These are phyloP conservation scores for Quillaja saponaria DNA, from an alignment of 306 rosid genomes.

Conservation along the genomic window DNA sequence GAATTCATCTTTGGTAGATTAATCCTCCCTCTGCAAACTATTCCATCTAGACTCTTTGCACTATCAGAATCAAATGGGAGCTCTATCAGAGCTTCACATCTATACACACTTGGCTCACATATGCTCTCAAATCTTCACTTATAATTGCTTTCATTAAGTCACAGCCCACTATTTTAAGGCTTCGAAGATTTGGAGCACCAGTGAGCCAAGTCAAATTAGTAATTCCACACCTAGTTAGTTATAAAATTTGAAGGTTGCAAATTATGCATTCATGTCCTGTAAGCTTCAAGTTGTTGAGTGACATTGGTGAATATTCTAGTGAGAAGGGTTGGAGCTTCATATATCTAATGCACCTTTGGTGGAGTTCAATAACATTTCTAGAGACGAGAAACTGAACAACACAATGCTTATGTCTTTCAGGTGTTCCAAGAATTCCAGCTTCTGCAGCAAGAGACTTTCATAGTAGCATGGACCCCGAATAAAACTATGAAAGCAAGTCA, in stretches of 20 bases:
- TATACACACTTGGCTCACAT: too few species aligned
- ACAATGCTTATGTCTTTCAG: conserved; percentile 11
- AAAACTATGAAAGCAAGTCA: too few species aligned
- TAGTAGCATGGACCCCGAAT: rapidly evolving
- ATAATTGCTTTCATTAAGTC: background rate
- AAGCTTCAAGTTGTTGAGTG: rapidly evolving
- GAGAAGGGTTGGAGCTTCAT: too few species aligned
- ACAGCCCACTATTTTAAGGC: rapidly evolving
- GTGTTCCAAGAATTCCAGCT: conserved; percentile 10
- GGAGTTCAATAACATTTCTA: too few species aligned
- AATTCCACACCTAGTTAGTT: background rate
- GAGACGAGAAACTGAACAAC: too few species aligned
- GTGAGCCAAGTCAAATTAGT: conserved; percentile 30
- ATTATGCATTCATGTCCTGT: background rate
- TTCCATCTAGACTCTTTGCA: conserved; percentile 3
- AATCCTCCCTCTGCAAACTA: conserved; percentile 22
- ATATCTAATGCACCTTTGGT: too few species aligned
- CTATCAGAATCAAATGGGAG: too few species aligned
- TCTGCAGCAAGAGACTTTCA: background rate
- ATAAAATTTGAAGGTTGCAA: rapidly evolving
- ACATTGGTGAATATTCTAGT: too few species aligned
- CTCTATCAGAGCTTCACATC: too few species aligned
- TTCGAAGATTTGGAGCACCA: conserved; percentile 10
- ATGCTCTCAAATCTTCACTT: conserved; percentile 10
- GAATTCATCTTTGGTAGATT: background rate